Base-by-base conservation (phyloP, 345 rosid species). In the Abelmoschus esculentus region DNA sequence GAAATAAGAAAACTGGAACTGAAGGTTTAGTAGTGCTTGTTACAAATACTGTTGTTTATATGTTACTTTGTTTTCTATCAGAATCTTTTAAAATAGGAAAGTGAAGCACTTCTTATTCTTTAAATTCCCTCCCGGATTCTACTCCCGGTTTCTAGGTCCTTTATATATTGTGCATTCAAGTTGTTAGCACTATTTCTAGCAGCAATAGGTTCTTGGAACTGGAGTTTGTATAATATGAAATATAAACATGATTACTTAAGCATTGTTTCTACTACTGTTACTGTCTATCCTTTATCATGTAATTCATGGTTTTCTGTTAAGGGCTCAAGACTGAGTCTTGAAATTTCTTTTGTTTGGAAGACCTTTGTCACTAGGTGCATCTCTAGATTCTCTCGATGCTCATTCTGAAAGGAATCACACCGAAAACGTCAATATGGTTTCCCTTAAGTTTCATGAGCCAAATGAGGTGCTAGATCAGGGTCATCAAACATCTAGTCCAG, bases 401-500 rank as follows among this genome's bases (percentile, higher is more conserved):
- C 50, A 32, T 38, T 75, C 58, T 9, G 72, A 80, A 61, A 67
- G 70, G 73, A 77, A 58, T 63, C 69, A 63, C 47, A 22, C 70
- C 13, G 81, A 77, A 22, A 79, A 79, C 71, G n/a, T 31, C 12
- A 62, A 59, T 73, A 79, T 67, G 71, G 70, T 61, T 66, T 67
- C 36, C 74, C 70, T 78, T 76, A 71, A 72, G 50, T 73, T 61
- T 58, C 80, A 77, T 8, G 83, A 82, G 58, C 73, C 80, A 11
- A 80, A 67, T 66, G 78, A 58, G 11, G 70, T 77, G 59, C 66
- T 75, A 58, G 81, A 82, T 47, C 84, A 74, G 69, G n/a, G 58
- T 5, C 74, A 75, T 47, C 84, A 74, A 70, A 14, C 29, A 5
- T 77, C 80, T 42, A 84, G 86, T 75, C 83, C 86, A 69, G 69